Base-by-base conservation (phyloP, 371 early-diverging fungal species). In the Mucor circinelloides region DNA sequence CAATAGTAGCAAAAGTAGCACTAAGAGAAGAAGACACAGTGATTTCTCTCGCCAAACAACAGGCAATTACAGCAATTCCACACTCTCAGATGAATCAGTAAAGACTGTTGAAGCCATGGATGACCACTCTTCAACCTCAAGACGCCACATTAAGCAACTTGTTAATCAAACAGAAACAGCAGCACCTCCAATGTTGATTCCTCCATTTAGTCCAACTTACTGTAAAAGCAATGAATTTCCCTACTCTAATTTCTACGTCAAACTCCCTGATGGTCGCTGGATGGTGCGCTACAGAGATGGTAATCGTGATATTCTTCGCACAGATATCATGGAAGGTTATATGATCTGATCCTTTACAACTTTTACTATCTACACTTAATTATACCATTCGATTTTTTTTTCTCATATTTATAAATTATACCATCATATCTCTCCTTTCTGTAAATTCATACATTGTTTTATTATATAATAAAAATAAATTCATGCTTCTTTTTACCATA, bases 151-250 rank as follows among this genome's bases (percentile, higher is more conserved):
- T 58, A 75, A 75, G n/a, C 76, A 67, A 44, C 34, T 72, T 3
- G 59, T 69, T 0, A 52, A 67, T 30, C 28, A 52, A 38, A 59
- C 52, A 44, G 72, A 72, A 10, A 12, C 13, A 7, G 27, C 54
- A 25, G 32, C 32, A 2, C 50, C 74, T 28, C 64, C 50, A 38
- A 52, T 73, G 46, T 55, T 73, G 57, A 71, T 82, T 54, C 83
- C 83, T 21, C 83, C 83, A 27, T 82, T 75, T 59, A 82, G 83
- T 56, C 83, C 83, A 21, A 82, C 83, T 6, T 80, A 80, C 25
- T 73, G 70, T 30, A 76, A 80, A 64, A 38, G 66, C 12, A 76
- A 80, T 50, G 77, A 80, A 9, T 82, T 82, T 21, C 83, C 83
- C 50, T 82, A 82, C 46, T 82, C 83, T 15, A 82, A 82, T 52